phyloP scores from a whole-genome alignment of 78 protist species.

The Dictyostelium firmibasis region DNA sequence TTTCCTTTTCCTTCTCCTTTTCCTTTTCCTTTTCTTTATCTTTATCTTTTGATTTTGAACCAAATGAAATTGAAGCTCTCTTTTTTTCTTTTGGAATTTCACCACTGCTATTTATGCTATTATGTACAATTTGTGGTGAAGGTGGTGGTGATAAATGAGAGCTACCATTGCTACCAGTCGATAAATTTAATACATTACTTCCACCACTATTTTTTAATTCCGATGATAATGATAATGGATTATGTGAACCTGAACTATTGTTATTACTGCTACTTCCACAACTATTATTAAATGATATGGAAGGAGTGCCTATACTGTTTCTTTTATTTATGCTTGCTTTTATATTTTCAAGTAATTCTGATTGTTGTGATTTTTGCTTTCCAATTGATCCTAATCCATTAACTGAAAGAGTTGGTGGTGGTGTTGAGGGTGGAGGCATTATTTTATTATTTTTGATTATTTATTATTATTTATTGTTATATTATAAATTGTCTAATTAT shows the following conservation, averaged over 20 bases:
- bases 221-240: neutral
- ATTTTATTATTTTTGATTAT: neutral
- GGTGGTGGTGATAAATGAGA: slow-evolving; percentile 11
- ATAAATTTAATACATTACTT: neutral
- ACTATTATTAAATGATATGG: neutral
- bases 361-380: neutral
- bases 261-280: neutral
- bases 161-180: neutral
- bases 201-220: neutral
- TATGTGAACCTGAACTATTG: neutral
- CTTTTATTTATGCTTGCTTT: slow-evolving; percentile 30
- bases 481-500: too few species aligned
- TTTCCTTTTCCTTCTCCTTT: slow-evolving; percentile 1
- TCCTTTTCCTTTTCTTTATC: slow-evolving; percentile 7
- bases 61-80: neutral
- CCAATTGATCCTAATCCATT: neutral
- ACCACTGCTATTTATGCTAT: slow-evolving; percentile 5
- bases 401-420: neutral
- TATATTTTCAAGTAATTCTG: slow-evolving; percentile 11
- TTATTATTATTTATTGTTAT: too few species aligned
- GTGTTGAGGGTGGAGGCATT: neutral
- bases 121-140: slow-evolving; percentile 14
- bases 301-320: slow-evolving; percentile 5
- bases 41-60: neutral
- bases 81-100: slow-evolving; percentile 1